phyloP scores from a whole-genome alignment of 2,329 filamentous ascomycete genomes.

The Colletotrichum aenigma region DNA sequence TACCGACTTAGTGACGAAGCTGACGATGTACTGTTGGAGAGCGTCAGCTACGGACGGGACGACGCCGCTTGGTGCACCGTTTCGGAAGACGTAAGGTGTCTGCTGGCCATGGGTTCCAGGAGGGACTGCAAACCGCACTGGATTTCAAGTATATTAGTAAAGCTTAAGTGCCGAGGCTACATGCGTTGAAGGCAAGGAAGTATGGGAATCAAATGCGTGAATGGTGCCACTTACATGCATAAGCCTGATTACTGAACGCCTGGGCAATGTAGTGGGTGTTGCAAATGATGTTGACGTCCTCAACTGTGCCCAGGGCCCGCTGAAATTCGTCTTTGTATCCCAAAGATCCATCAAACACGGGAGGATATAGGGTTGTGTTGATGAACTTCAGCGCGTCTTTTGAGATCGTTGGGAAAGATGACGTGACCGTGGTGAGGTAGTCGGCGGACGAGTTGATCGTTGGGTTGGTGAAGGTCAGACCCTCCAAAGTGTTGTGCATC shows the following conservation, averaged over 20 bases:
- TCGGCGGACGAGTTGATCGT: neutral
- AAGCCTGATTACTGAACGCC: neutral
- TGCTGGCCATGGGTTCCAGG: neutral
- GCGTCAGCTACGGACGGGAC: neutral
- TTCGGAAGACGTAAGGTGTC: neutral
- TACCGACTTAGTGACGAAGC: neutral
- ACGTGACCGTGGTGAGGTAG: neutral
- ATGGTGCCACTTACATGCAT: neutral
- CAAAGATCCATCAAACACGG: neutral
- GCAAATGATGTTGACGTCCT: neutral
- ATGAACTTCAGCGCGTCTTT: neutral
- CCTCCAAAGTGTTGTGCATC: neutral
- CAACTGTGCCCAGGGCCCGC: neutral
- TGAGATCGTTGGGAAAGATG: neutral
- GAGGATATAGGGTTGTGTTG: neutral
- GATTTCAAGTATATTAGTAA: neutral
- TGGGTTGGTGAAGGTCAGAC: neutral
- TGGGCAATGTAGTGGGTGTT: neutral
- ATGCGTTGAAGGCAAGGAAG: neutral
- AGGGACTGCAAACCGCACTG: neutral
- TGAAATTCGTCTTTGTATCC: neutral
- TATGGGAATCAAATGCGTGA: neutral
- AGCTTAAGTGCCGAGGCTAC: neutral
- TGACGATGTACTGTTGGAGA: neutral
- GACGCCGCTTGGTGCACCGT: neutral